Conservation (phyloP, 176 grass and related monocot genomes). For the Ensete ventricosum region DNA sequence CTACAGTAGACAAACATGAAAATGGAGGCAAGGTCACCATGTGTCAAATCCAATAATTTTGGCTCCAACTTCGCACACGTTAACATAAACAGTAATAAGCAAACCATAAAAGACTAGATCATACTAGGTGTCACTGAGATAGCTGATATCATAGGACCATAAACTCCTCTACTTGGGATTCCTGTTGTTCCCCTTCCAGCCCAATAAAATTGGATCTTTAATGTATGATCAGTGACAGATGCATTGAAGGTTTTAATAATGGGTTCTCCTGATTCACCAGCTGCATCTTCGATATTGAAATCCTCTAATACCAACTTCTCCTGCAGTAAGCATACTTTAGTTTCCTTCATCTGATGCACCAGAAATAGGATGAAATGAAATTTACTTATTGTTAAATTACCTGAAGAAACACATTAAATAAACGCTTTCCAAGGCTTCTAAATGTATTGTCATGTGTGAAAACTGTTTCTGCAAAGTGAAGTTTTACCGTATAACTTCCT, state of each 20-base stretch:
- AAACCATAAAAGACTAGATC: conserved; percentile 21
- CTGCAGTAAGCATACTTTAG: conserved; percentile 24
- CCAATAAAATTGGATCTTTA: conserved; percentile 93
- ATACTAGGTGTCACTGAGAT: conserved; percentile 84
- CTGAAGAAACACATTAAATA: conserved; percentile 91
- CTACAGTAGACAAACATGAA: neutral
- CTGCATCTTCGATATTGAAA: conserved; percentile 61
- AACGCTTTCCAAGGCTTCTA: conserved; percentile 70
- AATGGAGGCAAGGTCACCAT: neutral
- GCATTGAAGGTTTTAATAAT: conserved; percentile 51
- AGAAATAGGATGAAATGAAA: conserved; percentile 1
- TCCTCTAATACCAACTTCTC: conserved; percentile 73
- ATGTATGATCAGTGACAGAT: conserved; percentile 48
- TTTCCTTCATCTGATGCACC: neutral
- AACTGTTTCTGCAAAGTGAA: conserved; percentile 80
- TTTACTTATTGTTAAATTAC: conserved; percentile 22
- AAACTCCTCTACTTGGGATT: conserved; percentile 76
- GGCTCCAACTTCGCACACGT: neutral
- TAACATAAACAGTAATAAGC: neutral
- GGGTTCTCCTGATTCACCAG: conserved; percentile 42
- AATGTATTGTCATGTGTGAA: conserved; percentile 75
- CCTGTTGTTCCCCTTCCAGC: conserved; percentile 73
- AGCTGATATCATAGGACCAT: conserved; percentile 92
- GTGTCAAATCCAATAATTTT: neutral
- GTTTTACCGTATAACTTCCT: conserved; percentile 66